Evolutionary conservation across 257 asterid species (phyloP).

Genomic region (Petunia axillaris): DNA sequence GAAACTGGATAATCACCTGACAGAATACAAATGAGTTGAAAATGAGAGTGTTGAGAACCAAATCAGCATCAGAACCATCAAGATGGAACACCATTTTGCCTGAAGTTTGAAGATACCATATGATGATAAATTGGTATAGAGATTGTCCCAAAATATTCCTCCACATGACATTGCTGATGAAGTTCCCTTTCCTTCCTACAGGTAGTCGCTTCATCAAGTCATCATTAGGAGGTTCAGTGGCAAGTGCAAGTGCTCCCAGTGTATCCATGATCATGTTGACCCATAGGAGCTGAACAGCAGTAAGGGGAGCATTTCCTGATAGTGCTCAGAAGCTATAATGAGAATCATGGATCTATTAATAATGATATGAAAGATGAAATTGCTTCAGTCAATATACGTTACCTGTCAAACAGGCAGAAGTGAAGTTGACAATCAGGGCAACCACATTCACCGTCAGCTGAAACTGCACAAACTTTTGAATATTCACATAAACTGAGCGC

Average conservation of each 20-base stretch:
- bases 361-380: background rate
- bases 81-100: conserved; percentile 68
- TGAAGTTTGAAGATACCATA: conserved; percentile 89
- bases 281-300: conserved; percentile 97
- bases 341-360: background rate
- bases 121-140: conserved; percentile 75
- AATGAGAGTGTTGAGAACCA: conserved; percentile 80
- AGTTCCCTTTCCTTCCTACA: conserved; percentile 90
- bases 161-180: conserved; percentile 95
- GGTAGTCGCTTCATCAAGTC: conserved; percentile 83
- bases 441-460: conserved; percentile 96
- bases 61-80: conserved; percentile 62
- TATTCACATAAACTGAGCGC: conserved; percentile 90
- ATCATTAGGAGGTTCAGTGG: conserved; percentile 90
- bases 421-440: conserved; percentile 89
- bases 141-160: conserved; percentile 91
- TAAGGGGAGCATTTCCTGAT: conserved; percentile 88
- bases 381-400: conserved; percentile 1
- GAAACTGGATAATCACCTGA: conserved; percentile 54
- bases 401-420: conserved; percentile 98
- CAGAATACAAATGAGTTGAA: conserved; percentile 94
- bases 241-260: conserved; percentile 96
- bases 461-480: conserved; percentile 93
- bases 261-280: conserved; percentile 99
- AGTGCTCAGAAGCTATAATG: background rate